These are phyloP conservation scores for Boletus eberwhitei DNA, from an alignment of 768 basidiomycete genomes.

Conservation along the genomic window DNA sequence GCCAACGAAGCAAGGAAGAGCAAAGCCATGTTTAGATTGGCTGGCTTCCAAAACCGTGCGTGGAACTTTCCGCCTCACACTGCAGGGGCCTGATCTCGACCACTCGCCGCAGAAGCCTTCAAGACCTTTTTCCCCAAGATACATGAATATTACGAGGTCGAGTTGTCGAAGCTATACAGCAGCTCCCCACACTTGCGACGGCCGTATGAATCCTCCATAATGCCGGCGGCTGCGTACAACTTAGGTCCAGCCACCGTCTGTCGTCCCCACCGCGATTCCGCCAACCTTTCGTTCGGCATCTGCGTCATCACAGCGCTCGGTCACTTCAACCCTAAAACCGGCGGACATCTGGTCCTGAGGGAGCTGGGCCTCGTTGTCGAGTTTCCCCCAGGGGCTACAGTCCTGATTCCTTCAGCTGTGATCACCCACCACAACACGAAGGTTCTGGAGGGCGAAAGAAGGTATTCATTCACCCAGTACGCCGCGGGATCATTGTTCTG, in stretches of 20 bases:
- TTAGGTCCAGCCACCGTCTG: neutral
- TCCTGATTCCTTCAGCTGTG: neutral
- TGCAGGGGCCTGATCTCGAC: too few species aligned
- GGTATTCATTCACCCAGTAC: slow-evolving; percentile 12
- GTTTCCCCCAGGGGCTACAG: neutral
- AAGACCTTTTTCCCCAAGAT: neutral
- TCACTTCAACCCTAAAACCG: neutral
- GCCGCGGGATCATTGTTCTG: neutral
- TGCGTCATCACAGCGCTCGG: slow-evolving; percentile 3
- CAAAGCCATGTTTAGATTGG: too few species aligned
- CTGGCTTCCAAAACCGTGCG: too few species aligned
- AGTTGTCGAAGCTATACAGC: neutral
- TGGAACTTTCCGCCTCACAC: too few species aligned
- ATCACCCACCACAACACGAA: neutral
- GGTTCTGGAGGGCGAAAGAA: neutral
- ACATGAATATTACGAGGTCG: neutral
- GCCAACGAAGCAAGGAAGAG: too few species aligned
- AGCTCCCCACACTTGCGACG: fast-evolving
- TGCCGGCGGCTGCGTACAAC: slow-evolving; percentile 1
- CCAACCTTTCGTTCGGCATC: slow-evolving; percentile 4
- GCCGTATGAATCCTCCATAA: neutral
- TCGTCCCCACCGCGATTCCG: neutral
- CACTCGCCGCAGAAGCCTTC: neutral
- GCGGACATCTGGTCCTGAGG: neutral
- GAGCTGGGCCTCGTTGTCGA: neutral